Percentiles rank a stretch among this genome's conserved stretches.
Conservation (phyloP, 139 green algal species). For the Mychonastes homosphaera region DNA sequence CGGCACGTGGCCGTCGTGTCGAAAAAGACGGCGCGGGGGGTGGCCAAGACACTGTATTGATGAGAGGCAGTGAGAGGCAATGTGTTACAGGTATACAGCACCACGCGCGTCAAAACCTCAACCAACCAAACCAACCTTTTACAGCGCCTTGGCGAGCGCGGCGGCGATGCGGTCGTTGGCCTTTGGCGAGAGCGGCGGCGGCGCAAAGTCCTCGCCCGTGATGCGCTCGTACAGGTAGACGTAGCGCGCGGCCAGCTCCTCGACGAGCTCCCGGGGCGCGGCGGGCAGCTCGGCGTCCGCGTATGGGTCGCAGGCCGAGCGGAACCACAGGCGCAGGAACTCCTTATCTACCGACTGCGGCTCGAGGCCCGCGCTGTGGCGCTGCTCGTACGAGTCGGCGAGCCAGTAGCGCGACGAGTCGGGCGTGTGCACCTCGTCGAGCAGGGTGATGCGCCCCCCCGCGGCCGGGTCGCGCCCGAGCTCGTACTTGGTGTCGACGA, state of each 20-base stretch:
- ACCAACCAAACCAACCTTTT: too few relatives aligned
- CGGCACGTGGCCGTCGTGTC: too few relatives aligned
- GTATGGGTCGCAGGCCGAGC: constrained; percentile 89
- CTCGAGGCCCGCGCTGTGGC: constrained; percentile 64
- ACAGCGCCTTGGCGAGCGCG: too few relatives aligned
- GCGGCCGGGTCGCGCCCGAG: constrained; percentile 60
- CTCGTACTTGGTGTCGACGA: constrained; percentile 96
- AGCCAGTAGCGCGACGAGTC: constrained; percentile 95
- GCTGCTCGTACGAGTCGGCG: constrained; percentile 65
- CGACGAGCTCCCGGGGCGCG: constrained; percentile 75
- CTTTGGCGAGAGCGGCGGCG: constrained; percentile 5
- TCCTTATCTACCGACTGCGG: constrained; percentile 99
- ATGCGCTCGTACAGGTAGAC: constrained; percentile 92
- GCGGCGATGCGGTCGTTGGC: too few relatives aligned
- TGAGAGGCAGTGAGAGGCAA: too few relatives aligned
- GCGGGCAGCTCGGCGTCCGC: constrained; percentile 84
- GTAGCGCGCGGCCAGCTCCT: constrained; percentile 84
- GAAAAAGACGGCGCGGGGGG: too few relatives aligned
- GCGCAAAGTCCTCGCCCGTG: constrained; percentile 70
- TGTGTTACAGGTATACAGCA: too few relatives aligned
- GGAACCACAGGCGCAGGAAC: constrained; percentile 96
- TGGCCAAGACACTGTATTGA: too few relatives aligned
- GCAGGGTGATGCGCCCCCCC: constrained; percentile 51
- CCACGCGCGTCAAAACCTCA: too few relatives aligned
- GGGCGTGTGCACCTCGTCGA: constrained; percentile 81